A percentile compares a stretch with the other conserved stretches of the same genome.
Evolutionary conservation across 1,284 basidiomycete genomes (phyloP).

Genomic region (Ceratobasidium papillatum): DNA sequence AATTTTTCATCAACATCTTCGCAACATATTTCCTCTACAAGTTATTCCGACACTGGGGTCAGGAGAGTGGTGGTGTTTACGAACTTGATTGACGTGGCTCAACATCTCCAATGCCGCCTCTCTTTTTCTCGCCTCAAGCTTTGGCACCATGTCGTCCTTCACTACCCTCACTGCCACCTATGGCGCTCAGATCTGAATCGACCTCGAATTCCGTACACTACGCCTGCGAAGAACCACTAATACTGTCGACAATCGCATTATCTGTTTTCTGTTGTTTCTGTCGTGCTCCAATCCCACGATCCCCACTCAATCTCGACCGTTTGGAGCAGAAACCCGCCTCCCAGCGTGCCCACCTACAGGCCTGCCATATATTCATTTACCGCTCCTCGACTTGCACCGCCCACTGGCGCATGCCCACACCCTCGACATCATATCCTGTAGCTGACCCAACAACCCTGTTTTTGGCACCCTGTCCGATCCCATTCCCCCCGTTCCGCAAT

Average conservation of each 20-base stretch:
- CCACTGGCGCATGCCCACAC: conserved; percentile 15
- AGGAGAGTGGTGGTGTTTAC: too few species aligned
- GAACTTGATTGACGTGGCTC: too few species aligned
- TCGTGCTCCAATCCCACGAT: not conserved
- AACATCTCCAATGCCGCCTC: conserved; percentile 17
- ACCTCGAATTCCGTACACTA: not conserved
- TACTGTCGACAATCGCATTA: not conserved
- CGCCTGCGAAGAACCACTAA: not conserved
- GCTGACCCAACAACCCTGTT: not conserved
- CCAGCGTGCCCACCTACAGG: not conserved
- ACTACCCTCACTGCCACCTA: conserved; percentile 11
- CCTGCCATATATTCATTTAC: not conserved
- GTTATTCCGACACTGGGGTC: conserved; percentile 6
- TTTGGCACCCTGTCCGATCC: not conserved
- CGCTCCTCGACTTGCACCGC: conserved; percentile 3
- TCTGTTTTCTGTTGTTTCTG: not conserved
- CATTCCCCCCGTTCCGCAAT: too few species aligned
- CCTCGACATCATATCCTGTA: not conserved
- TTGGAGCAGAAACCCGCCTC: not conserved
- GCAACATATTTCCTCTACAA: conserved; percentile 1
- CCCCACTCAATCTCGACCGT: not conserved
- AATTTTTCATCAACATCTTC: conserved; percentile 14
- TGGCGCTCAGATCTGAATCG: conserved; percentile 4
- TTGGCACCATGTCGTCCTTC: conserved; percentile 21
- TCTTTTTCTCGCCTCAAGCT: conserved; percentile 28